Evolutionary conservation across 2,329 filamentous ascomycete genomes (phyloP).

Genomic region (Pseudocercospora vitis): DNA sequence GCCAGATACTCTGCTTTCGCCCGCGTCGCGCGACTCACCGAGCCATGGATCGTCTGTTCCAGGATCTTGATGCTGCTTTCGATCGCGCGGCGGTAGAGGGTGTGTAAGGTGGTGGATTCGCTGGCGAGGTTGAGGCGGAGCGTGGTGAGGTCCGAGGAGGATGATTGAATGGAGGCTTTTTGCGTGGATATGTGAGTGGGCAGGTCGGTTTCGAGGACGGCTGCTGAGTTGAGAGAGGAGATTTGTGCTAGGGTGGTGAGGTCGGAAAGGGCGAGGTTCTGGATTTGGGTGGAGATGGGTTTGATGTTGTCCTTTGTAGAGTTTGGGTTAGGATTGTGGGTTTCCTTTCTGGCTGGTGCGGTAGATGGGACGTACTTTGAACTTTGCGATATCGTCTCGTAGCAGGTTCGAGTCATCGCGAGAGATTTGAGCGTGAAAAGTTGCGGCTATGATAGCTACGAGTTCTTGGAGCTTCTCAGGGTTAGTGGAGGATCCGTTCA

Average conservation of each 20-base stretch:
- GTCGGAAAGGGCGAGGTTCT: conserved; percentile 36
- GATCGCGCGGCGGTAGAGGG: conserved; percentile 41
- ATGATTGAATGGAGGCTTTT: conserved; percentile 15
- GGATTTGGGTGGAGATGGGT: conserved; percentile 39
- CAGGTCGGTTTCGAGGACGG: conserved; percentile 15
- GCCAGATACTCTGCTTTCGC: conserved; percentile 47
- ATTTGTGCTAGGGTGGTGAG: conserved; percentile 39
- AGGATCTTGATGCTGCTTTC: conserved; percentile 44
- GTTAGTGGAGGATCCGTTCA: background rate
- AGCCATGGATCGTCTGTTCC: conserved; percentile 51
- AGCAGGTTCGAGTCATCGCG: conserved; percentile 43
- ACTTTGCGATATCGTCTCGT: conserved; percentile 41
- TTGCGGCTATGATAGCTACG: conserved; percentile 45
- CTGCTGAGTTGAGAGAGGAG: conserved; percentile 12
- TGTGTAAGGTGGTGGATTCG: conserved; percentile 37
- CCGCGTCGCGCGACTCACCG: conserved; percentile 43
- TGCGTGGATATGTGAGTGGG: conserved; percentile 19
- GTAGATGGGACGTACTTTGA: no score
- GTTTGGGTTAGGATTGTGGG: conserved; percentile 8
- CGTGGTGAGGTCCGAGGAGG: conserved; percentile 8
- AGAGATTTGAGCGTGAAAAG: conserved; percentile 39
- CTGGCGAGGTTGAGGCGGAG: conserved; percentile 39
- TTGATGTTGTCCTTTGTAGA: conserved; percentile 37
- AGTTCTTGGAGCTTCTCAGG: conserved; percentile 41
- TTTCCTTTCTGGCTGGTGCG: no score